Conservation (phyloP, 2,329 filamentous ascomycete genomes). For the Beauveria pseudobassiana region DNA sequence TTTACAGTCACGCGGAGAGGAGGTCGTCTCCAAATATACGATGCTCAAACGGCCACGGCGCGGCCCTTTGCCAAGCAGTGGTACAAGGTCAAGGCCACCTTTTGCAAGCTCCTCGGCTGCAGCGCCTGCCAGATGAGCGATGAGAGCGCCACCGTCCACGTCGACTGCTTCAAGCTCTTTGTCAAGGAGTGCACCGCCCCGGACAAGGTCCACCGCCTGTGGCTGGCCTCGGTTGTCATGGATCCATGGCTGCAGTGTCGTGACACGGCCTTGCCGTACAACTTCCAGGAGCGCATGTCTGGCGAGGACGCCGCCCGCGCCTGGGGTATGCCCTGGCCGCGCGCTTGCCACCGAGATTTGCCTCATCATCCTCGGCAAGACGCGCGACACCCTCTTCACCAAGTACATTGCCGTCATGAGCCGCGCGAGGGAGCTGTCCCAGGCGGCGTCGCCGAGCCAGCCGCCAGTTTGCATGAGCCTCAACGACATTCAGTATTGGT, state of each 20-base stretch:
- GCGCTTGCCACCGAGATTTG: background rate
- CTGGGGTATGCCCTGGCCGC: background rate
- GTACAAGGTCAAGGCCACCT: constrained; percentile 1
- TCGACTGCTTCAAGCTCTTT: constrained; percentile 9
- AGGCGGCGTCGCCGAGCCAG: background rate
- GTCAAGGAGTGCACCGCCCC: background rate
- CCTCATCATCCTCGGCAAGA: background rate
- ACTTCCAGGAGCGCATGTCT: background rate
- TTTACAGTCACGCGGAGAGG: background rate
- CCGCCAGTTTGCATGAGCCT: background rate
- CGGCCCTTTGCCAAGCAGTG: constrained; percentile 1
- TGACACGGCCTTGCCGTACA: background rate
- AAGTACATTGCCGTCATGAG: constrained; percentile 8
- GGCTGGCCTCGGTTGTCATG: constrained; percentile 3
- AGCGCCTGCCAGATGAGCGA: background rate
- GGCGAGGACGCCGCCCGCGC: background rate
- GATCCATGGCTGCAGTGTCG: constrained; percentile 1
- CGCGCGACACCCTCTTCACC: background rate
- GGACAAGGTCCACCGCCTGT: constrained; percentile 4
- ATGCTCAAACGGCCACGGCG: background rate
- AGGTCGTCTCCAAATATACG: background rate
- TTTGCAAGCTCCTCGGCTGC: constrained; percentile 4
- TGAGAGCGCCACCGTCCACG: constrained; percentile 2
- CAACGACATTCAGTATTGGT: background rate
- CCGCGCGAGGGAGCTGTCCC: background rate